A percentile compares a stretch with the other conserved stretches of the same genome.
phyloP scores from a whole-genome alignment of 257 asterid species.

The Prunella vulgaris region DNA sequence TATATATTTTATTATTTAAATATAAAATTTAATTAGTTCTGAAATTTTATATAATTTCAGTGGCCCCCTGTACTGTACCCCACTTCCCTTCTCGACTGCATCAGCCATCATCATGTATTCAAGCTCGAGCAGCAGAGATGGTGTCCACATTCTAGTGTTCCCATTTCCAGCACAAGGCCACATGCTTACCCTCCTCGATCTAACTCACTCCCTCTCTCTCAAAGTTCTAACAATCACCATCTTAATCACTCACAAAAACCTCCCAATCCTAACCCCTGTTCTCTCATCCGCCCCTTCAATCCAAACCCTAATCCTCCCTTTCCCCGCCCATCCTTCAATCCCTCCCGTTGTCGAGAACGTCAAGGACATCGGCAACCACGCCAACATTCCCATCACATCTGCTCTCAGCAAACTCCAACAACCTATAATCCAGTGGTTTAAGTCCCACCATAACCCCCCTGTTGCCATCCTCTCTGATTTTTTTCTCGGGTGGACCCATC shows the following conservation, averaged over 20 bases:
- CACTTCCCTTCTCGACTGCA: no score
- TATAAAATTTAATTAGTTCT: no score
- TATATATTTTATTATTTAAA: no score
- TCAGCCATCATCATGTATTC: not conserved
- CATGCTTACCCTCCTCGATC: slow-evolving; percentile 58
- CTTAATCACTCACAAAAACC: slow-evolving; percentile 57
- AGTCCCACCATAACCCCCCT: slow-evolving; percentile 50
- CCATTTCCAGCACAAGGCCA: slow-evolving; percentile 96
- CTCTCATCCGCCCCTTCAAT: slow-evolving; percentile 47
- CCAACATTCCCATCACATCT: slow-evolving; percentile 39
- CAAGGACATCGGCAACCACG: slow-evolving; percentile 61
- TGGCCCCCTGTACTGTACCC: no score
- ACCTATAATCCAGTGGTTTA: slow-evolving; percentile 50
- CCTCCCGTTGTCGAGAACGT: slow-evolving; percentile 66
- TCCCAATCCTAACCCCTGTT: slow-evolving; percentile 44
- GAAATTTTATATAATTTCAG: no score
- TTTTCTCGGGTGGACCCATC: slow-evolving; percentile 72
- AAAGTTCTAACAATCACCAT: slow-evolving; percentile 44
- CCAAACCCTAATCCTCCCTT: slow-evolving; percentile 52
- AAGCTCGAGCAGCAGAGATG: slow-evolving; percentile 24
- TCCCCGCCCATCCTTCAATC: slow-evolving; percentile 53
- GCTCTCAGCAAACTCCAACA: slow-evolving; percentile 45
- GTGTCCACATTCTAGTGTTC: slow-evolving; percentile 52
- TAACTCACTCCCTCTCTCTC: slow-evolving; percentile 56
- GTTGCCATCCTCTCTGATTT: slow-evolving; percentile 59